Evolutionary conservation across 2,329 filamentous ascomycete genomes (phyloP).

Genomic region (Diaporthe helianthi): DNA sequence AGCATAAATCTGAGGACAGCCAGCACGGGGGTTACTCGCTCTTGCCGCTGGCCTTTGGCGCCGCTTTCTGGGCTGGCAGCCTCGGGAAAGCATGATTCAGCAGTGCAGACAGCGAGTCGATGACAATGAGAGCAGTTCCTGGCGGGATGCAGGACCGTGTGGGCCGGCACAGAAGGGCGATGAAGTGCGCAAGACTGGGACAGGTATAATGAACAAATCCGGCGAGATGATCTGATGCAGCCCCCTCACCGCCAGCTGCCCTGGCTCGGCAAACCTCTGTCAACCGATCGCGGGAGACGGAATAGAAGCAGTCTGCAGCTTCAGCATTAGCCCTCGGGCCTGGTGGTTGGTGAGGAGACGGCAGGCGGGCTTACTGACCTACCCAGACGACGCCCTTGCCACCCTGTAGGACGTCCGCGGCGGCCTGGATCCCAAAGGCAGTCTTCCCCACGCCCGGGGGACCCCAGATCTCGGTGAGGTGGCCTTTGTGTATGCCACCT

Average conservation of each 20-base stretch:
- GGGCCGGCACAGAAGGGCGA: conserved; percentile 77
- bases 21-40: conserved; percentile 41
- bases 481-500: conserved; percentile 74
- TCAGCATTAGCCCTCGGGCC: conserved; percentile 24
- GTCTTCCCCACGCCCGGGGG: conserved; percentile 89
- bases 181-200: conserved; percentile 71
- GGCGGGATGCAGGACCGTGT: conserved; percentile 66
- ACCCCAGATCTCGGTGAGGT: conserved; percentile 87
- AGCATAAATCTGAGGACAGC: not conserved
- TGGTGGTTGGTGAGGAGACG: conserved; percentile 22
- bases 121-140: conserved; percentile 71
- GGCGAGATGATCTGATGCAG: conserved; percentile 37
- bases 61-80: conserved; percentile 49
- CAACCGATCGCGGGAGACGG: conserved; percentile 48
- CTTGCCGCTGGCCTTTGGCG: conserved; percentile 49
- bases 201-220: conserved; percentile 59
- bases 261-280: conserved; percentile 39
- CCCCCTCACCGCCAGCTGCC: conserved; percentile 16
- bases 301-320: conserved; percentile 56
- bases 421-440: conserved; percentile 75
- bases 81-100: conserved; percentile 80
- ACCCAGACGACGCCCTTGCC: conserved; percentile 79
- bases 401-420: conserved; percentile 66
- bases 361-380: conserved; percentile 62
- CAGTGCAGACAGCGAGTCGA: conserved; percentile 80